phyloP scores from a whole-genome alignment of 306 rosid genomes.

The Quercus mongolica region DNA sequence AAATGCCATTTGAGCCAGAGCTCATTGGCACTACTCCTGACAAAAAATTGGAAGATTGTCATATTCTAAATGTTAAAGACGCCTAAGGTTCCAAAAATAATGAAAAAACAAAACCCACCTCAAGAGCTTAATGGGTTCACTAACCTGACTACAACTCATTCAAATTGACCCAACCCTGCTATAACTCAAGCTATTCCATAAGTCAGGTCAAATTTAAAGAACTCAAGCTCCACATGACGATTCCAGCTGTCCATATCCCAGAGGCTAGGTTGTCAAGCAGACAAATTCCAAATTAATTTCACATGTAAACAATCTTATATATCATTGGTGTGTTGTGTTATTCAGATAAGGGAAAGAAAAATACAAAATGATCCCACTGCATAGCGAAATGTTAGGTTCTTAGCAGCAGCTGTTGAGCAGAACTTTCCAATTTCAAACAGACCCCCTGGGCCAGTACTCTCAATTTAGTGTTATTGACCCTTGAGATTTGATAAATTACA shows the following conservation, averaged over 20 bases:
- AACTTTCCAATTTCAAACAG: no score
- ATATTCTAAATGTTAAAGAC: background rate
- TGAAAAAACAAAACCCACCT: background rate
- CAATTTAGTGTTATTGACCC: no score
- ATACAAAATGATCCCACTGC: no score
- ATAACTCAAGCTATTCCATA: constrained; percentile 13
- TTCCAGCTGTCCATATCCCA: constrained; percentile 19
- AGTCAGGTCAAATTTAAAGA: constrained; percentile 13
- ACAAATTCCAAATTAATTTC: background rate
- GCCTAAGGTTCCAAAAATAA: background rate
- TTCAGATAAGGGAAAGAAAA: background rate
- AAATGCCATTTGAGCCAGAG: no score
- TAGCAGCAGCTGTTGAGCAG: no score
- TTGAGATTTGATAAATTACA: no score
- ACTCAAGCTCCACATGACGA: constrained; percentile 22
- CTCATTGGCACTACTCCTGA: no score
- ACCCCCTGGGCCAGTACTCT: no score
- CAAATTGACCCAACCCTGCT: constrained; percentile 28
- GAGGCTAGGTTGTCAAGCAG: background rate
- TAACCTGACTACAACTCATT: constrained; percentile 22
- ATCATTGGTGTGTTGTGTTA: constrained; percentile 10
- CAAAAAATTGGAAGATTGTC: no score
- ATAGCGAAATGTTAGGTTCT: no score
- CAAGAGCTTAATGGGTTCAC: constrained; percentile 14
- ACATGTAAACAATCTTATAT: constrained; percentile 17